Base-by-base conservation (phyloP, 2,329 filamentous ascomycete species). In the Paecilomyces sp. region DNA sequence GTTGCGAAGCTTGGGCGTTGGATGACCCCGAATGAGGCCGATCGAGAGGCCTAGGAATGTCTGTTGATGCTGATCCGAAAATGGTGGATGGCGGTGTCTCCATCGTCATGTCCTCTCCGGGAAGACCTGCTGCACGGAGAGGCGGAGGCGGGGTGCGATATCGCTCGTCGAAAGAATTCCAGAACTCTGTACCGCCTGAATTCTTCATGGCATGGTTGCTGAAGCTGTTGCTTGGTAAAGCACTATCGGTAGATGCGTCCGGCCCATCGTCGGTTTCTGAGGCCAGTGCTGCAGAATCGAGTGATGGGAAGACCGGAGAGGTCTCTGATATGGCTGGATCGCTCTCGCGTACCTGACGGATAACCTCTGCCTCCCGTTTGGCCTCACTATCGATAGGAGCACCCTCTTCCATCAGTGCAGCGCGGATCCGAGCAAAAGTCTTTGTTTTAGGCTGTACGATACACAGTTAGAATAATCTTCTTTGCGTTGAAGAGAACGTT, bases 331-430 rank as follows among this genome's bases (percentile, higher is more conserved):
- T 76, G 55, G 86, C 85, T 63, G 88, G 83, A 68, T 97, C 92
- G 67, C 88, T 93, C 73, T 97, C 94, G 51, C 92, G 89, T 30
- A 97, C 92, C 75, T 97, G 94, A 56, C 91, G 90, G 63, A 99
- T 91, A 4, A 97, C 94, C 75, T 97, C 93, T 41, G 93, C 92
- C 79, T 99, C 94, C 47, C 92, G 88, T 57, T 90, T 88, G 60
- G 91, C 87, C 74, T 99, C 94, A 51, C 89, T 88, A 67, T 99
- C 94, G 9, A 96, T 81, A 0, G 94, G 94, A 0, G 92, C 86
- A 15, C 85, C 84, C 77, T 99, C 94, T 76, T 99, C 94, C 60
- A 90, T 82, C 0, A 99, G 82, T 3, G 92, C 92, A 8, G 93
- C 94, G 62, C 90, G 87, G 65, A 99, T 96, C 11, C 94, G 88